Evolutionary conservation across 2,329 filamentous ascomycete species (phyloP), one percentile per base, ranked within the genome.

Genomic region (Amauroascus niger): DNA sequence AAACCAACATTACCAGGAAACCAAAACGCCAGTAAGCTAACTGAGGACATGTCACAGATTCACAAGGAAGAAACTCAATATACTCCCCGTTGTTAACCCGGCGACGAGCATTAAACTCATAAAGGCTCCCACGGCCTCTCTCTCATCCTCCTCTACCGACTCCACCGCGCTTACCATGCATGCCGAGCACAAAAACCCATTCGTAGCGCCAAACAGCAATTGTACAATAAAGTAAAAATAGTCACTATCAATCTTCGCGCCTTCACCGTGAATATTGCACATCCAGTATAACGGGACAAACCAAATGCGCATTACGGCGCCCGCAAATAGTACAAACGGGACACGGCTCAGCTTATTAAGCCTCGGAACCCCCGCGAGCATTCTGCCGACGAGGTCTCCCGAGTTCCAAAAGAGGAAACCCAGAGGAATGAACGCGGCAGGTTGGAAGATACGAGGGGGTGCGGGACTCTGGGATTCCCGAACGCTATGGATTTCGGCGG

Each of bases 331-430:
- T 0, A 81, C 61, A 2, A 75, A 72, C 0, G 90, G 89, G 14
- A 79, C 77, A 48, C 80, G 76, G 0, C 78, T 78, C 7, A 88
- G 70, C 2, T 67, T 67, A 0, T 70, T 67, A 59, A 84, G 62
- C 65, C 74, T 52, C 65, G 84, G 68, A 69, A 78, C 59, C 66
- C 79, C 73, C 1, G 88, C 84, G 1, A 80, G 67, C 18, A 95
- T 71, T 7, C 93, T 81, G 5, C 93, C 93, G 13, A 80, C 58
- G 6, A 97, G 74, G 66, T 97, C 93, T 41, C 93, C 93, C 1
- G 84, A 67, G 65, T 97, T 98, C 93, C 93, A 98, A 65, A 93
- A 81, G 56, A 97, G 80, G 69, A 97, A 95, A 2, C 80, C 88
- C 0, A 96, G 76, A 0, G 93, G 90, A 55, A 97, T 90, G 67